Percentiles rank a stretch among this genome's conserved stretches.
phyloP scores from a whole-genome alignment of 2,329 filamentous ascomycete species.

The Chrysoporthe puriensis region DNA sequence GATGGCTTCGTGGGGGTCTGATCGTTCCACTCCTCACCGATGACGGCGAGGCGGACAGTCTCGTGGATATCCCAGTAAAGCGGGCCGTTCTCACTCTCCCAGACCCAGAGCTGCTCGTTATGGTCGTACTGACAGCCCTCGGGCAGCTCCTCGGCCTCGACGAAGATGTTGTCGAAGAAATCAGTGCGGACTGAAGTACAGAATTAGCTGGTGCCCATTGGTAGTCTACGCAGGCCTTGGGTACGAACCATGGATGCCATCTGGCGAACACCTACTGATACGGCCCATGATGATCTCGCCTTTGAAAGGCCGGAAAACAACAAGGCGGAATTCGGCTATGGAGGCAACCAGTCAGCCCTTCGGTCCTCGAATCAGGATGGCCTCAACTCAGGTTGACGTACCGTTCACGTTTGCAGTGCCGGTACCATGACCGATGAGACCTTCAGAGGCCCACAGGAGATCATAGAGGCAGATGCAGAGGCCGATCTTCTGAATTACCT shows the following conservation, averaged over 20 bases:
- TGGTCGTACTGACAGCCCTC: slow-evolving; percentile 76
- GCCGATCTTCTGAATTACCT: slow-evolving; percentile 91
- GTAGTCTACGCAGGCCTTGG: no score
- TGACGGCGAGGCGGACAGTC: slow-evolving; percentile 81
- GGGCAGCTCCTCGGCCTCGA: slow-evolving; percentile 74
- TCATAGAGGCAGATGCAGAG: slow-evolving; percentile 95
- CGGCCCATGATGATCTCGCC: slow-evolving; percentile 86
- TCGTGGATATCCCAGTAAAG: slow-evolving; percentile 92
- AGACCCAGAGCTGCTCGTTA: slow-evolving; percentile 81
- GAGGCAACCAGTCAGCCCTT: slow-evolving; percentile 24
- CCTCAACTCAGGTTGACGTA: slow-evolving; percentile 39
- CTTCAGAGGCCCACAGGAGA: slow-evolving; percentile 85
- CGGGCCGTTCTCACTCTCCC: slow-evolving; percentile 69
- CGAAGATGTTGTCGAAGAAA: slow-evolving; percentile 92
- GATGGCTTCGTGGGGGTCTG: slow-evolving; percentile 72
- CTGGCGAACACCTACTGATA: slow-evolving; percentile 73
- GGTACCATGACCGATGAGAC: slow-evolving; percentile 88
- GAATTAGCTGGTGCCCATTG: slow-evolving; percentile 5
- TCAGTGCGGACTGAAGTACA: slow-evolving; percentile 71
- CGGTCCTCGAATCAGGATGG: background rate
- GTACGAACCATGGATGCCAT: slow-evolving; percentile 70
- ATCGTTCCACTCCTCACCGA: slow-evolving; percentile 90
- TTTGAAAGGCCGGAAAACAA: slow-evolving; percentile 95
- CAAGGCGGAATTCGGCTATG: slow-evolving; percentile 85
- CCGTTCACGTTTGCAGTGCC: slow-evolving; percentile 94